Evolutionary conservation across 345 rosid species (phyloP).

Genomic region (Rubroshorea leprosula): DNA sequence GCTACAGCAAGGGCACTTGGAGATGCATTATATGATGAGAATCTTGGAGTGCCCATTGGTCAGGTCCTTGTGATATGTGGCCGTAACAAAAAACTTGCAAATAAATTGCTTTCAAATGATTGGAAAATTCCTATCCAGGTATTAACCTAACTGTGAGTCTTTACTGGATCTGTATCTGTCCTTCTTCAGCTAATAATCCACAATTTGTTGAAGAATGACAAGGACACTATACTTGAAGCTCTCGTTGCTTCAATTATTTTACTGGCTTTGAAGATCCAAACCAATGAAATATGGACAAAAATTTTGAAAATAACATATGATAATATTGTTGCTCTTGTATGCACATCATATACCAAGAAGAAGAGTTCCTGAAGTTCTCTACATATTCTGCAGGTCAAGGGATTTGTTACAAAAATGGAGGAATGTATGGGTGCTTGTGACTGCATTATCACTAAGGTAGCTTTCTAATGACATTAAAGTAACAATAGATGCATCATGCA

Average conservation of each 20-base stretch:
- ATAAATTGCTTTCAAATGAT: slow-evolving; percentile 55
- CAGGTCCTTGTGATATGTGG: slow-evolving; percentile 94
- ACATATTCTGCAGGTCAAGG: slow-evolving; percentile 62
- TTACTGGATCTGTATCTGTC: no score
- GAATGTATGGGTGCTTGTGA: slow-evolving; percentile 99
- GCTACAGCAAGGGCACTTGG: slow-evolving; percentile 87
- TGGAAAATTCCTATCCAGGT: slow-evolving; percentile 98
- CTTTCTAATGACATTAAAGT: no score
- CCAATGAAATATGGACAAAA: no score
- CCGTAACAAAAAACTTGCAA: slow-evolving; percentile 73
- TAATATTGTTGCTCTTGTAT: no score
- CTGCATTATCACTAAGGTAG: slow-evolving; percentile 96
- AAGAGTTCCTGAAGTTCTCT: slow-evolving; percentile 14
- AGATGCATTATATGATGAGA: slow-evolving; percentile 71
- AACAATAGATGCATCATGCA: no score
- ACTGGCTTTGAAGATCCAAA: no score
- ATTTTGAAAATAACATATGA: no score
- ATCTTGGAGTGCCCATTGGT: slow-evolving; percentile 70
- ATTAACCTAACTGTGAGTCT: slow-evolving; percentile 3
- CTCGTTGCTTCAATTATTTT: no score
- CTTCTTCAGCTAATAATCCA: no score
- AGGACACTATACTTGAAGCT: no score
- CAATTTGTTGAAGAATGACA: no score
- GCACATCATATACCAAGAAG: no score
- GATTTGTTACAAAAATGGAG: slow-evolving; percentile 93